These are phyloP conservation scores for Penicillium diatomitis DNA, from an alignment of 495 filamentous ascomycete species.

Conservation along the genomic window DNA sequence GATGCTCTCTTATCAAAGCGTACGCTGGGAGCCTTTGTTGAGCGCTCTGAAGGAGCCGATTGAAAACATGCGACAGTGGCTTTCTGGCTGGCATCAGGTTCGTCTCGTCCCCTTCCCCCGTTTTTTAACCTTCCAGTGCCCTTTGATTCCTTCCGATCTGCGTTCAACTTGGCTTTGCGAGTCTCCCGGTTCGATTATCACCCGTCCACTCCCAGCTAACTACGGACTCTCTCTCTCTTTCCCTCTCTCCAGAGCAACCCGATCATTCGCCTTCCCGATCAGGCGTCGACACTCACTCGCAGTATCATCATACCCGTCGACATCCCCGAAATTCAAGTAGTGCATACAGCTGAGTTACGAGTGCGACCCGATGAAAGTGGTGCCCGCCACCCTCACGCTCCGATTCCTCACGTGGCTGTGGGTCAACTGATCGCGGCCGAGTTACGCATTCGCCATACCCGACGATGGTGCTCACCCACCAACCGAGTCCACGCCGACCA, in stretches of 20 bases:
- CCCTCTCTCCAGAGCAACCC: conserved; percentile 19
- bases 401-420: conserved; percentile 36
- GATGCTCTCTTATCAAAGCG: conserved; percentile 27
- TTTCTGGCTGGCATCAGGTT: conserved; percentile 41
- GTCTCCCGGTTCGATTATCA: too few species aligned
- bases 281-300: conserved; percentile 26
- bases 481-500: conserved; percentile 29
- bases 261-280: conserved; percentile 25
- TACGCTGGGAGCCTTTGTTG: conserved; percentile 35
- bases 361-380: conserved; percentile 28
- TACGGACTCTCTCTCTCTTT: too few species aligned
- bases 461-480: conserved; percentile 57
- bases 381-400: conserved; percentile 13
- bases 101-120: conserved; percentile 9
- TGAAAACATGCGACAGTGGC: conserved; percentile 31
- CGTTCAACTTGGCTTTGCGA: too few species aligned
- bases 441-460: conserved; percentile 65
- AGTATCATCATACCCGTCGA: conserved; percentile 57
- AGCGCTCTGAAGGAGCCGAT: conserved; percentile 29
- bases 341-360: conserved; percentile 72
- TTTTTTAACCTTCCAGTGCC: too few species aligned
- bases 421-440: conserved; percentile 66
- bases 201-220: too few species aligned
- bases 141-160: too few species aligned
- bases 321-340: conserved; percentile 74